A percentile compares a stretch with the other conserved stretches of the same genome.
These are phyloP conservation scores for Pleurotus sapidus DNA, from an alignment of 768 basidiomycete genomes.

Conservation along the genomic window DNA sequence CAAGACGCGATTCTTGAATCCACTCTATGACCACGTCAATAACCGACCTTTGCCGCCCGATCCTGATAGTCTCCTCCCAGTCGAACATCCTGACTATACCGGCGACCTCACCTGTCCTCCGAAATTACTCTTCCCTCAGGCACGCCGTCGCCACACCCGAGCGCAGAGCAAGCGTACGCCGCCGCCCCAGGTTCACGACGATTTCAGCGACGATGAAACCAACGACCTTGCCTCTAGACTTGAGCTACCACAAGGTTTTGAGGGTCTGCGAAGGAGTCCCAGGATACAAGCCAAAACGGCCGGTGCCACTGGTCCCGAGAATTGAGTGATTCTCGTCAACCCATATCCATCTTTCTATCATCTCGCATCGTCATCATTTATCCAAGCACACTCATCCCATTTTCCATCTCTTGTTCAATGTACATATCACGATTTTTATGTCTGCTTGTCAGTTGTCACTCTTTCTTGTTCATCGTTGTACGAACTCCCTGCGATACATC, in stretches of 20 bases:
- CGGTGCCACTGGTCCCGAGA: not conserved
- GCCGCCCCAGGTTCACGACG: not conserved
- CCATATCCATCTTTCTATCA: not conserved
- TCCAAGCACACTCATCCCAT: not conserved
- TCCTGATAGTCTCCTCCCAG: constrained; percentile 3
- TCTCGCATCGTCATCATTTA: not conserved
- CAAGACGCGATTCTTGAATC: constrained; percentile 1
- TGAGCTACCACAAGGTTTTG: not conserved
- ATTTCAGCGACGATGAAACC: constrained; percentile 3
- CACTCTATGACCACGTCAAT: constrained; percentile 2
- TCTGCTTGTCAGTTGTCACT: not conserved
- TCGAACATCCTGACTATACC: constrained; percentile 3
- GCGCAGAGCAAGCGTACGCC: not conserved
- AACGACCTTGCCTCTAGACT: not conserved
- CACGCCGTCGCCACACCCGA: not conserved
- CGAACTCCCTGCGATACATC: not conserved
- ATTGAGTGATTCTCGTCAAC: not conserved
- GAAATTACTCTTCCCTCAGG: constrained; percentile 1
- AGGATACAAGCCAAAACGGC: not conserved
- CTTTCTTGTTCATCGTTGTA: not conserved
- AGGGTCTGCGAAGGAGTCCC: not conserved
- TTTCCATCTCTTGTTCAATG: not conserved
- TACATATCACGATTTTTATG: not conserved
- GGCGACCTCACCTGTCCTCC: constrained; percentile 5
- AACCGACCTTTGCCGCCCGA: not conserved